These are phyloP conservation scores for Vaccinium macrocarpon DNA, from an alignment of 148 eudicot species.

Conservation along the genomic window DNA sequence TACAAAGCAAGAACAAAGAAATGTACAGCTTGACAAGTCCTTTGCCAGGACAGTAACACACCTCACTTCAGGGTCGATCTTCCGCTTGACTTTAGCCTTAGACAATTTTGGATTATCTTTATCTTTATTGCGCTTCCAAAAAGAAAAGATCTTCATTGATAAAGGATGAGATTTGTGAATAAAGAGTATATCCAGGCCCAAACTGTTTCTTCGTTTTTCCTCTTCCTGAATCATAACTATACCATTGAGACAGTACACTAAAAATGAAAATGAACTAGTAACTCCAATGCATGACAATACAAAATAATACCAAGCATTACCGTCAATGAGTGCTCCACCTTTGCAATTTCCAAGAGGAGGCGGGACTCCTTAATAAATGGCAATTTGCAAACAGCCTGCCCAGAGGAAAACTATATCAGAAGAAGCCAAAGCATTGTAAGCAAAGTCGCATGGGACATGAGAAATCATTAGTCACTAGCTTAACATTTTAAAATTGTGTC, in stretches of 20 bases:
- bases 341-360: constrained; percentile 33
- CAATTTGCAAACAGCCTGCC: constrained; percentile 35
- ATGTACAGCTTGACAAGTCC: background rate
- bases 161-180: constrained; percentile 26
- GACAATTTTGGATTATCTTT: constrained; percentile 17
- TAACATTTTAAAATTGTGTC: background rate
- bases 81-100: constrained; percentile 17
- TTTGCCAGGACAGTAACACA: constrained; percentile 8
- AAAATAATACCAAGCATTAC: constrained; percentile 12
- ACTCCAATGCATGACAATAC: background rate
- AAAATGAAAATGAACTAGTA: background rate
- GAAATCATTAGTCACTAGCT: background rate
- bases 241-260: background rate
- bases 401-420: background rate
- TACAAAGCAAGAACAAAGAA: background rate
- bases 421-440: background rate
- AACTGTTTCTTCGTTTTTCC: constrained; percentile 30
- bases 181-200: constrained; percentile 27
- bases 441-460: background rate
- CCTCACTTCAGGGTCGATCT: constrained; percentile 35
- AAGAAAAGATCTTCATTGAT: constrained; percentile 20
- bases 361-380: constrained; percentile 37
- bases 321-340: constrained; percentile 40
- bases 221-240: constrained; percentile 24
- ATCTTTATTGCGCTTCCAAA: constrained; percentile 10